Conservation (phyloP, 768 basidiomycete species). For the button mushroom (Agaricus bisporus) region DNA sequence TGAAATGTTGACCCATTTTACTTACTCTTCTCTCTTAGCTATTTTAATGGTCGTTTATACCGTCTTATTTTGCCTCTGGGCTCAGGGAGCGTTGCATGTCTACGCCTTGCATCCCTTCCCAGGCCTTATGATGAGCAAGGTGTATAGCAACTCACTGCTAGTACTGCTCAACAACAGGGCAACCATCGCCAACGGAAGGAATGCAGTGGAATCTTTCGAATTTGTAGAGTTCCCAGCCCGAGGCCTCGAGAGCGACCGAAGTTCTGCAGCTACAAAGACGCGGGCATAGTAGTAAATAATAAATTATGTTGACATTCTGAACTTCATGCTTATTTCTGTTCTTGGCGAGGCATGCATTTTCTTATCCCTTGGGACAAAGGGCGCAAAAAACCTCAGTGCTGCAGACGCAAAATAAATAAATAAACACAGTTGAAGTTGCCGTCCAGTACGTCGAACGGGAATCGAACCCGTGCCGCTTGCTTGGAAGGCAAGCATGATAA, state of each 20-base stretch:
- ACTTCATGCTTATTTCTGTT: too few relatives aligned
- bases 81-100: background rate
- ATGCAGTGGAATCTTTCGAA: background rate
- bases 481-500: slow-evolving; percentile 92
- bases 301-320: too few relatives aligned
- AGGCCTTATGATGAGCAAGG: background rate
- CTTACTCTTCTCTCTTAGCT: background rate
- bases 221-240: background rate
- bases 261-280: too few relatives aligned
- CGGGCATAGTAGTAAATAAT: too few relatives aligned
- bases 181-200: background rate
- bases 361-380: too few relatives aligned
- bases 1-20: too few relatives aligned
- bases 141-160: background rate
- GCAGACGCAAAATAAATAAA: too few relatives aligned
- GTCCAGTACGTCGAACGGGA: slow-evolving; percentile 9
- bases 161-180: background rate
- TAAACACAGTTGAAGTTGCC: too few relatives aligned
- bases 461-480: slow-evolving; percentile 12
- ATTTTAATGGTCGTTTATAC: background rate
- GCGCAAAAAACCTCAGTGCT: too few relatives aligned
- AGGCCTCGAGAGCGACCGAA: too few relatives aligned
- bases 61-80: background rate
- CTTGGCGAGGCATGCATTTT: too few relatives aligned
- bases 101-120: background rate